Conservation (phyloP, 768 basidiomycete species). For the Trametes cinnabarina region DNA sequence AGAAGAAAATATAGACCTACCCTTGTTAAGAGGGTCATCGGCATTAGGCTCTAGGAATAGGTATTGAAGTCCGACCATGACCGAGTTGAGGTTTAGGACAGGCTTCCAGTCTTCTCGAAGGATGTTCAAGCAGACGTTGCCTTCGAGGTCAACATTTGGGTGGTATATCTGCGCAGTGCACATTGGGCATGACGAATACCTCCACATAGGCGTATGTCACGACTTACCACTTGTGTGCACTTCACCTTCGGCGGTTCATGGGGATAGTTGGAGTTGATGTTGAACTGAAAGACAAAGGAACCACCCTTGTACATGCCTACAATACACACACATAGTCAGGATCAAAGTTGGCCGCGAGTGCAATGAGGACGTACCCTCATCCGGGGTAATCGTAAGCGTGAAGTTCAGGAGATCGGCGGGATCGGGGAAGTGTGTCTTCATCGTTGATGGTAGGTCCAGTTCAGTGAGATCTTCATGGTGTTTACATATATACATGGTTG, state of each 20-base stretch:
- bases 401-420: slow-evolving; percentile 95
- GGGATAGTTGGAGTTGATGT: slow-evolving; percentile 96
- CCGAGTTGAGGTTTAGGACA: slow-evolving; percentile 93
- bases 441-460: slow-evolving; percentile 91
- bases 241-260: slow-evolving; percentile 99
- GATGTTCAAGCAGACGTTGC: slow-evolving; percentile 98
- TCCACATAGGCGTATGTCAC: not conserved
- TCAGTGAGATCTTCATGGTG: slow-evolving; percentile 82
- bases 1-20: slow-evolving; percentile 41
- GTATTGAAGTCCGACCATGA: slow-evolving; percentile 98
- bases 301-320: slow-evolving; percentile 98
- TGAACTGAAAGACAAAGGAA: slow-evolving; percentile 89
- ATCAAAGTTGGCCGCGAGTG: not conserved
- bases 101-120: slow-evolving; percentile 99
- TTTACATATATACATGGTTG: not conserved
- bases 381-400: slow-evolving; percentile 89
- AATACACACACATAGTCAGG: not conserved
- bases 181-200: not conserved
- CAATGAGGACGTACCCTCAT: slow-evolving; percentile 71
- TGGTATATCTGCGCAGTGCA: slow-evolving; percentile 90
- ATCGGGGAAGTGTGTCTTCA: slow-evolving; percentile 94
- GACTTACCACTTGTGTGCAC: slow-evolving; percentile 84
- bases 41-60: slow-evolving; percentile 98
- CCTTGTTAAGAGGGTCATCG: slow-evolving; percentile 98
- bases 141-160: slow-evolving; percentile 96